Conservation (phyloP, 805 yeast species). For the Hanseniaspora thailandica region DNA sequence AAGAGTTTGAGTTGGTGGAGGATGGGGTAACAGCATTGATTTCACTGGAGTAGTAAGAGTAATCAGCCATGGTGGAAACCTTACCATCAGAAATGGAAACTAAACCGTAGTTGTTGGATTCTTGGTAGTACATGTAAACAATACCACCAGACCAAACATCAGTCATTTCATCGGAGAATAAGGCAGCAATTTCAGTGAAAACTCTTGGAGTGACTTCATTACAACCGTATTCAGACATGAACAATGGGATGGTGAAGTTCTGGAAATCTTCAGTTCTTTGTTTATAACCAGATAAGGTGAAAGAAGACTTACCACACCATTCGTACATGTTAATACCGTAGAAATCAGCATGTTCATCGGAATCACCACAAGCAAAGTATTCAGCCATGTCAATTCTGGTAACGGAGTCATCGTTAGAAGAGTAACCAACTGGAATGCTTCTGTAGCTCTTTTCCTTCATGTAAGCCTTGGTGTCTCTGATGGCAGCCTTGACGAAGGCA, state of each 20-base stretch:
- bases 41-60: slow-evolving; percentile 48
- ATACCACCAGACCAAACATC: slow-evolving; percentile 86
- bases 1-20: slow-evolving; percentile 32
- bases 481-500: slow-evolving; percentile 71
- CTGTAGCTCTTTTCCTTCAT: slow-evolving; percentile 52
- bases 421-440: slow-evolving; percentile 67
- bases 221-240: slow-evolving; percentile 80
- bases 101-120: slow-evolving; percentile 63
- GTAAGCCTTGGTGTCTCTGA: slow-evolving; percentile 64
- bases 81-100: slow-evolving; percentile 38
- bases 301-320: slow-evolving; percentile 67
- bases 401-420: slow-evolving; percentile 61
- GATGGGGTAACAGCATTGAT: slow-evolving; percentile 46
- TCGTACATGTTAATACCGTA: slow-evolving; percentile 84
- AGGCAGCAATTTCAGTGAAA: slow-evolving; percentile 58
- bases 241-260: slow-evolving; percentile 57
- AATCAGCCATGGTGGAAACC: slow-evolving; percentile 55
- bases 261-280: slow-evolving; percentile 52
- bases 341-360: slow-evolving; percentile 57
- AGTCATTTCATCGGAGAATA: slow-evolving; percentile 59
- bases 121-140: slow-evolving; percentile 75
- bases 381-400: slow-evolving; percentile 61
- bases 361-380: slow-evolving; percentile 65
- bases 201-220: slow-evolving; percentile 56
- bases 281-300: slow-evolving; percentile 50